A percentile compares a stretch with the other conserved stretches of the same genome.
Evolutionary conservation across 2,329 filamentous ascomycete genomes (phyloP).

Genomic region (Fusarium sp.): DNA sequence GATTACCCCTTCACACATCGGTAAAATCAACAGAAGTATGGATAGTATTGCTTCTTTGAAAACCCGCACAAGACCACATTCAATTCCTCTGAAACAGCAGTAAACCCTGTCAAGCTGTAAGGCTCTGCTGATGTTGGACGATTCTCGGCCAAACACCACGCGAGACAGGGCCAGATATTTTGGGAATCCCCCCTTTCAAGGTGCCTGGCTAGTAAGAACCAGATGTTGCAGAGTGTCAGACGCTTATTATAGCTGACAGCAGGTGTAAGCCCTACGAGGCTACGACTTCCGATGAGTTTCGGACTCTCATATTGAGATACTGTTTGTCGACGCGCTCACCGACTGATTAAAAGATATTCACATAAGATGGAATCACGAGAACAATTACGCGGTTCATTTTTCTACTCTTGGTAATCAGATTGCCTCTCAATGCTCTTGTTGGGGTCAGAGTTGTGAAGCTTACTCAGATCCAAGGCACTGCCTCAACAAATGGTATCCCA

Average conservation of each 20-base stretch:
- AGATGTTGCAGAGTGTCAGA: neutral
- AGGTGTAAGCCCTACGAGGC: neutral
- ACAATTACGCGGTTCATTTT: neutral
- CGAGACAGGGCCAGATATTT: neutral
- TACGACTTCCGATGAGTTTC: neutral
- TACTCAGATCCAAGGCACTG: neutral
- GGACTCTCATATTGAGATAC: neutral
- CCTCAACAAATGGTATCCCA: neutral
- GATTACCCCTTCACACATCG: neutral
- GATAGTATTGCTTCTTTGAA: neutral
- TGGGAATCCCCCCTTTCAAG: neutral
- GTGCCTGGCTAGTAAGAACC: neutral
- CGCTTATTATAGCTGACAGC: neutral
- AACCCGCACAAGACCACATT: neutral
- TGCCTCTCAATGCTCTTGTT: neutral
- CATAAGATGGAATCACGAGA: neutral
- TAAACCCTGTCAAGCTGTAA: neutral
- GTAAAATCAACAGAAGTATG: neutral
- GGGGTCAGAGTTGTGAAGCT: neutral
- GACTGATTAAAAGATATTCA: neutral
- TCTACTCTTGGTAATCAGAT: neutral
- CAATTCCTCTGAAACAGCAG: neutral
- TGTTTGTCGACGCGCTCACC: neutral
- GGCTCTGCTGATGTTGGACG: neutral
- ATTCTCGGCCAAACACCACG: neutral